Base-by-base conservation (phyloP, 2,329 filamentous ascomycete species). In the Alternaria hordeiaustralica region DNA sequence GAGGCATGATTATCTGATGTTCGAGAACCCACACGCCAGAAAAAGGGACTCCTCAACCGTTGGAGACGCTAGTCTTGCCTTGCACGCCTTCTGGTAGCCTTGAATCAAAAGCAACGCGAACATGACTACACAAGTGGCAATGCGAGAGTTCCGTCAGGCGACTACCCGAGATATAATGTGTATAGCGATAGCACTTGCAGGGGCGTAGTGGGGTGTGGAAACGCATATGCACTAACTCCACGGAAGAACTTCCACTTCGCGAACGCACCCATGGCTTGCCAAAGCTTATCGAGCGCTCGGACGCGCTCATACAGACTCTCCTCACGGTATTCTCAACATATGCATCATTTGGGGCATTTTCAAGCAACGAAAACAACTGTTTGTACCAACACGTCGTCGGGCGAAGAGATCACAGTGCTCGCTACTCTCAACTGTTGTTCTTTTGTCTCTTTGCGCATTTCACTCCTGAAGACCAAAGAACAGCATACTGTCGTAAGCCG, bases 401-500 rank as follows among this genome's bases (percentile, higher is more conserved):
- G 49, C 21, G 18, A 23, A 36, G 20, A 13, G n/a, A 21, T 33
- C 26, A 51, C 26, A 30, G n/a, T 51, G 18, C 26, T 33, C 26
- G 47, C 47, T 25, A 15, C 13, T 51, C 18, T 20, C n/a, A 33
- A n/a, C 26, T 33, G n/a, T 28, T 30, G 10, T 41, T 53, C 30
- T 21, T 12, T 36, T 53, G 18, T 53, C 30, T 53, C 30, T 41
- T 47, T 47, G 36, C 36, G n/a, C 36, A 41, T 41, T 18, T 10
- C 36, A 41, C 36, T 18, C n/a, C 36, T 41, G 36, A 41, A 41
- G 36, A 41, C 15, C 36, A 41, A 36, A 36, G 33, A 36, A 4
- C 73, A 82, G 13, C 64, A 63, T 53, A 53, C 18, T 53, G 49
- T 53, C 30, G n/a, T 12, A 36, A 30, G 11, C 18, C 28, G 20